Evolutionary conservation across 768 basidiomycete species (phyloP), one percentile per base, ranked within the genome.

Genomic region (Clitopilus hobsonii): DNA sequence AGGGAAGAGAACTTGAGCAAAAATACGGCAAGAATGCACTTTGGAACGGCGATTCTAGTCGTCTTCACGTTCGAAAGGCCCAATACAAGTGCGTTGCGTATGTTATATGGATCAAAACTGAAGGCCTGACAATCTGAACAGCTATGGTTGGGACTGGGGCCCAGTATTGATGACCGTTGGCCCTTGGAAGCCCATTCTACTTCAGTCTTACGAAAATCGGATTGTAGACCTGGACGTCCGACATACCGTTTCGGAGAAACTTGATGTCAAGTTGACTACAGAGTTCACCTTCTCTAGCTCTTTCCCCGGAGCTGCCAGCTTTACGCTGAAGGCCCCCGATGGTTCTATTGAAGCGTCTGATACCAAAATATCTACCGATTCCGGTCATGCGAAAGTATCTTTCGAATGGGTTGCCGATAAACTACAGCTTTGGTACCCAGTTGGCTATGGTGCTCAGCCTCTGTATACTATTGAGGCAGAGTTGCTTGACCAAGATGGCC

Each of bases 61-160:
- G 95, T 38, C 74, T 97, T 26, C 91, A 95, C 65, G 89, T 95
- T 22, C 82, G 94, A 48, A 98, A 97, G 72, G 93, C 94, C 1
- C 91, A 94, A 65, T 97, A 94, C 74, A 89, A 91, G 83, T 94
- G 67, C 56, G 82, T 69, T 51, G 27, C 38, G 16, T 32, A 20
- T 41, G 7, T 36, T 23, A 27, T 10, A 11, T 29, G n/a, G n/a
- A n/a, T n/a, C n/a, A n/a, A n/a, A n/a, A n/a, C n/a, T n/a, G n/a
- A n/a, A n/a, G n/a, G n/a, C n/a, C n/a, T n/a, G 16, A 23, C 6
- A 10, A 6, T 54, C 38, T 25, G 14, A 27, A 29, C 60, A 91
- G 89, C 65, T 92, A 92, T 63, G 90, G 90, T 18, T 93, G 91
- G 92, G 92, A 94, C 64, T 94, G 92, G 91, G 90, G 92, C 53